These are phyloP conservation scores for Mycena rosella DNA, from an alignment of 768 basidiomycete genomes.

Conservation along the genomic window DNA sequence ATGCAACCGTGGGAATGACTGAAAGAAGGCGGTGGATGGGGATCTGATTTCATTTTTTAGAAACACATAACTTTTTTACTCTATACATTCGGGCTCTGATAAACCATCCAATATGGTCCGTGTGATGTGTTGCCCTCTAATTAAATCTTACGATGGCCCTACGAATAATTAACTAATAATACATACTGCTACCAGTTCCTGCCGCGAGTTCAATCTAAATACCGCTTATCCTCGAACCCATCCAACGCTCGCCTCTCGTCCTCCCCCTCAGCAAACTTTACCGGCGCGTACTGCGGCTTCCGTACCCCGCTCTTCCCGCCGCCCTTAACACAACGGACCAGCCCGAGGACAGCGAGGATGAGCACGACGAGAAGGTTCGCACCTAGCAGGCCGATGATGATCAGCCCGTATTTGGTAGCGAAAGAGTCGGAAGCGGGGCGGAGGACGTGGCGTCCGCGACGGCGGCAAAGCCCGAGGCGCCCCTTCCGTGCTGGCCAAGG, in stretches of 20 bases:
- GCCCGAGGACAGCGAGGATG: slow-evolving; percentile 11
- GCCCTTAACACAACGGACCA: slow-evolving; percentile 12
- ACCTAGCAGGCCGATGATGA: slow-evolving; percentile 27
- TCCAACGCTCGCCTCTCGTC: neutral
- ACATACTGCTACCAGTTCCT: too few species aligned
- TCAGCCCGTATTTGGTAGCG: slow-evolving; percentile 14
- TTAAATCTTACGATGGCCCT: too few species aligned
- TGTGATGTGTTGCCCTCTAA: too few species aligned
- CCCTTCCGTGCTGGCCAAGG: too few species aligned
- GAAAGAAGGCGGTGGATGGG: too few species aligned
- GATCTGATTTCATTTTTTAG: too few species aligned
- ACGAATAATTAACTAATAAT: too few species aligned
- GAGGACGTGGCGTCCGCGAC: neutral
- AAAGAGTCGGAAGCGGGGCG: neutral
- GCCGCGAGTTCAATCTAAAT: neutral
- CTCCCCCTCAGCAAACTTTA: neutral
- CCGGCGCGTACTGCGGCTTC: neutral
- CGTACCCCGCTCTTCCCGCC: neutral
- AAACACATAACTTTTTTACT: too few species aligned
- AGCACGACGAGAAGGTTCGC: slow-evolving; percentile 21
- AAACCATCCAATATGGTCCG: too few species aligned
- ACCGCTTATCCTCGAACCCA: neutral
- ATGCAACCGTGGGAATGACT: too few species aligned
- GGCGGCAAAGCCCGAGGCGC: neutral
- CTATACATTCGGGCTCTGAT: too few species aligned